These are phyloP conservation scores for Lipomyces mesembrius DNA, from an alignment of 805 yeast species.

Conservation along the genomic window DNA sequence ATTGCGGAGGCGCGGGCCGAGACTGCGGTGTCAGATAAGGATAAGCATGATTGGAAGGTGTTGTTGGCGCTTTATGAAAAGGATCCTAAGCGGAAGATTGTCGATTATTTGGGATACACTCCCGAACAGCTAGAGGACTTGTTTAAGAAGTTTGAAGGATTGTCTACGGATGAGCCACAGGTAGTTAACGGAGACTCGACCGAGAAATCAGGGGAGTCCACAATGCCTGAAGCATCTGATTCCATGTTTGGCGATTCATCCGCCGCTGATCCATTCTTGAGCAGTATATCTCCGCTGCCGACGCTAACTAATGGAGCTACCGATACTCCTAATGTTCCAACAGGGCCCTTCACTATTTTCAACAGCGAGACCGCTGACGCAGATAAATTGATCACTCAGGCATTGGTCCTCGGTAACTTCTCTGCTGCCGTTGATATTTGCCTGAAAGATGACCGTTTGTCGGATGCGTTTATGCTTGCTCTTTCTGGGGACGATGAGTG, in stretches of 20 bases:
- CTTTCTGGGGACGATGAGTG: slow-evolving; percentile 59
- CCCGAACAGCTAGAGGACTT: slow-evolving; percentile 24
- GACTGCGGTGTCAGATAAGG: slow-evolving; percentile 33
- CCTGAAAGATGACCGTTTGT: slow-evolving; percentile 62
- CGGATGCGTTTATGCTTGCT: slow-evolving; percentile 84
- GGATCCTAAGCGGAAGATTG: slow-evolving; percentile 39
- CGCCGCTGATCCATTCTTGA: slow-evolving; percentile 39
- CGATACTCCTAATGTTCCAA: slow-evolving; percentile 26
- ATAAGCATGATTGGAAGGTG: slow-evolving; percentile 47
- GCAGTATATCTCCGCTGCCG: slow-evolving; percentile 40
- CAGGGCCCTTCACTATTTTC: slow-evolving; percentile 44
- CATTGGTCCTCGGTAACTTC: slow-evolving; percentile 64
- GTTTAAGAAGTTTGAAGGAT: slow-evolving; percentile 25
- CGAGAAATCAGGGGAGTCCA: slow-evolving; percentile 34
- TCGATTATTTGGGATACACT: slow-evolving; percentile 37
- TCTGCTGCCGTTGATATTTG: slow-evolving; percentile 70
- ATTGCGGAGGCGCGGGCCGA: slow-evolving; percentile 61
- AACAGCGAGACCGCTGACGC: slow-evolving; percentile 50
- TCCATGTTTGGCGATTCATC: slow-evolving; percentile 23
- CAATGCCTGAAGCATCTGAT: slow-evolving; percentile 40
- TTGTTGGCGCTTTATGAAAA: slow-evolving; percentile 46
- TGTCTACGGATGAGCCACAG: slow-evolving; percentile 34
- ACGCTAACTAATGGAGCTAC: not conserved
- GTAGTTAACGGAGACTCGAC: slow-evolving; percentile 36
- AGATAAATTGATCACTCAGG: slow-evolving; percentile 54